phyloP scores from a whole-genome alignment of 2,329 filamentous ascomycete species.

The Aspergillus sp. region DNA sequence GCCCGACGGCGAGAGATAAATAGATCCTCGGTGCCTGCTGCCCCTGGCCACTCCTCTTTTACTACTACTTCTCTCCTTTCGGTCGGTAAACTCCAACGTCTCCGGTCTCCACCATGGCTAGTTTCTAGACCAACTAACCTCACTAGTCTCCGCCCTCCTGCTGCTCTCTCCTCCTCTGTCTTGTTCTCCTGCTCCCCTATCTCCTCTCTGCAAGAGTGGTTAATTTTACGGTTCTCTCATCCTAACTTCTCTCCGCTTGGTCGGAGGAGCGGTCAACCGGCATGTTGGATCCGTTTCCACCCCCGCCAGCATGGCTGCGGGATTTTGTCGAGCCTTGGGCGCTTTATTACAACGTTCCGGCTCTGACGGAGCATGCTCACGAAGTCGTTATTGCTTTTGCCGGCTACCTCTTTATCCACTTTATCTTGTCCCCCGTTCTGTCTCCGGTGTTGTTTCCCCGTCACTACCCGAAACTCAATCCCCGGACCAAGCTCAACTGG shows the following conservation, averaged over 20 bases:
- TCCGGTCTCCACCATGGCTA: constrained; percentile 1
- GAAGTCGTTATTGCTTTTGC: constrained; percentile 59
- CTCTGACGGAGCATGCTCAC: constrained; percentile 62
- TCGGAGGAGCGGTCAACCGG: constrained; percentile 20
- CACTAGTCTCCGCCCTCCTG: constrained; percentile 5
- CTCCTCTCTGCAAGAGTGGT: constrained; percentile 16
- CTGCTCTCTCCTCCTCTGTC: constrained; percentile 12
- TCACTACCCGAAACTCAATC: constrained; percentile 56
- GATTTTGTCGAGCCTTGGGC: constrained; percentile 53
- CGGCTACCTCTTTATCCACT: constrained; percentile 59
- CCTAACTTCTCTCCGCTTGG: constrained; percentile 2
- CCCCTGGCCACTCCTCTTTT: not conserved
- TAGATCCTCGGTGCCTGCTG: not conserved
- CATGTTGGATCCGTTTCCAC: constrained; percentile 49
- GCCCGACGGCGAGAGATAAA: not conserved
- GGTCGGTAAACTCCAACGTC: not conserved
- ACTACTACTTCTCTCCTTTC: not conserved
- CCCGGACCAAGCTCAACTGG: constrained; percentile 64
- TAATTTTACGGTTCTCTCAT: constrained; percentile 7
- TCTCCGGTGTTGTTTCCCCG: constrained; percentile 56
- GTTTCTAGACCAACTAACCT: constrained; percentile 2
- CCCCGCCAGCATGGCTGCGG: constrained; percentile 55
- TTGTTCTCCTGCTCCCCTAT: constrained; percentile 14
- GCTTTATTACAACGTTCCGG: constrained; percentile 53
- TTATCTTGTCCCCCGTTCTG: constrained; percentile 56